Percentiles rank a stretch among this genome's conserved stretches.
Conservation (phyloP, 2,329 filamentous ascomycete species). For the Ceratocystis alfenasii region DNA sequence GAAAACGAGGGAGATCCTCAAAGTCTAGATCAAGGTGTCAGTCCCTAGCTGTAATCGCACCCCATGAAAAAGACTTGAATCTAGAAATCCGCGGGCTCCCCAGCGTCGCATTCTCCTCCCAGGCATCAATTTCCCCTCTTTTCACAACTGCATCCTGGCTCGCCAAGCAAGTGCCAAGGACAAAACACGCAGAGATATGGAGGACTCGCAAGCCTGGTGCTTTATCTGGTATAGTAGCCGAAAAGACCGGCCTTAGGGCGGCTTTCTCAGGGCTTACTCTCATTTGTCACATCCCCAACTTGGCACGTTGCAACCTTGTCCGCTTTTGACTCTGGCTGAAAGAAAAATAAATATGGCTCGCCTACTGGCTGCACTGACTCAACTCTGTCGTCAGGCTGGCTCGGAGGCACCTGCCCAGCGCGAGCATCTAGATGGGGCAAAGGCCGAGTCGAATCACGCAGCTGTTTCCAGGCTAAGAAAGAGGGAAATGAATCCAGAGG, state of each 20-base stretch:
- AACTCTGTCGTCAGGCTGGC: no score
- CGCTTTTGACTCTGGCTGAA: not conserved
- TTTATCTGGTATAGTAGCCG: not conserved
- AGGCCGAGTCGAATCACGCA: not conserved
- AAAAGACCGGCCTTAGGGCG: not conserved
- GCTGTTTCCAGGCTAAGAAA: not conserved
- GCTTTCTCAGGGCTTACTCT: not conserved
- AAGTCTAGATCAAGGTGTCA: no score
- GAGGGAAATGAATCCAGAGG: not conserved
- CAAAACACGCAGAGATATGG: not conserved
- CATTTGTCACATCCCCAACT: not conserved
- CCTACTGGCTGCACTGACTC: not conserved
- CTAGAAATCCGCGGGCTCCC: not conserved
- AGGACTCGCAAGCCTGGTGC: not conserved
- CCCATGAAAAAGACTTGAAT: not conserved
- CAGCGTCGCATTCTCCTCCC: not conserved
- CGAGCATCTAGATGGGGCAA: no score
- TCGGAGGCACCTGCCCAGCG: no score
- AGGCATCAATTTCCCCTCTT: not conserved
- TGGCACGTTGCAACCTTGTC: not conserved
- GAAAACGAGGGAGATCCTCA: no score
- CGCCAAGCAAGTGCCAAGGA: not conserved
- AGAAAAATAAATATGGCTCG: not conserved
- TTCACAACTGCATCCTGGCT: not conserved
- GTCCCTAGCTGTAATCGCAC: no score